Percentiles rank a stretch among this genome's conserved stretches.
phyloP scores from a whole-genome alignment of 1,139 yeast species.

The Yamadazyma spencermartinsiae region DNA sequence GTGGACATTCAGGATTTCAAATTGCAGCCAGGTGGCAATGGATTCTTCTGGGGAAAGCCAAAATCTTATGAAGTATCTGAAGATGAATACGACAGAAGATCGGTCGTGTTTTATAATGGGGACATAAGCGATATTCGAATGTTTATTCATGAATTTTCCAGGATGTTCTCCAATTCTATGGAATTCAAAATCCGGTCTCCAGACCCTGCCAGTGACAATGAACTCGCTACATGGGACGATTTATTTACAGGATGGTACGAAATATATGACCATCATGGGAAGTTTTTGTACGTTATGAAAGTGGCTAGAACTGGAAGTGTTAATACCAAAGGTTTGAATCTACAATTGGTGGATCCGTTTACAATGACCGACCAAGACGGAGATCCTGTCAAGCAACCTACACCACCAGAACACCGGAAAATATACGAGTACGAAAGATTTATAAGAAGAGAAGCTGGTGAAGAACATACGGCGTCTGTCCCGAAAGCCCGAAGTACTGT shows the following conservation, averaged over 20 bases:
- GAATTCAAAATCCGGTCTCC: constrained; percentile 34
- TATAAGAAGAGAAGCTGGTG: background rate
- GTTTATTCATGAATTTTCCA: constrained; percentile 21
- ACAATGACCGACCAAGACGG: constrained; percentile 35
- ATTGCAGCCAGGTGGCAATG: constrained; percentile 30
- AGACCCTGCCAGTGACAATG: constrained; percentile 11
- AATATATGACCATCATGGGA: constrained; percentile 34
- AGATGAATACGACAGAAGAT: constrained; percentile 18
- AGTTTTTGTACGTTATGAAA: constrained; percentile 26
- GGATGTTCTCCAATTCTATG: constrained; percentile 23
- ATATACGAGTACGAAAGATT: constrained; percentile 12
- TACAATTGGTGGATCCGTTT: constrained; percentile 33
- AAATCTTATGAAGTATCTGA: constrained; percentile 5
- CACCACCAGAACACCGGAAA: constrained; percentile 21
- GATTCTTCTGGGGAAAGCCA: constrained; percentile 28
- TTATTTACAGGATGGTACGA: constrained; percentile 39
- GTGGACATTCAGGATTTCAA: constrained; percentile 29
- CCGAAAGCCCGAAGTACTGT: background rate
- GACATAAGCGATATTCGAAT: constrained; percentile 15
- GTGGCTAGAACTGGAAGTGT: constrained; percentile 25
- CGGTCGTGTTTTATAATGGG: constrained; percentile 28
- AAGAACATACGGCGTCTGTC: background rate
- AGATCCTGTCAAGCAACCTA: constrained; percentile 20
- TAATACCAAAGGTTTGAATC: constrained; percentile 14
- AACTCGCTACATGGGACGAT: constrained; percentile 31